Conservation (phyloP, 2,329 filamentous ascomycete genomes). For the Apiospora malaysiana region DNA sequence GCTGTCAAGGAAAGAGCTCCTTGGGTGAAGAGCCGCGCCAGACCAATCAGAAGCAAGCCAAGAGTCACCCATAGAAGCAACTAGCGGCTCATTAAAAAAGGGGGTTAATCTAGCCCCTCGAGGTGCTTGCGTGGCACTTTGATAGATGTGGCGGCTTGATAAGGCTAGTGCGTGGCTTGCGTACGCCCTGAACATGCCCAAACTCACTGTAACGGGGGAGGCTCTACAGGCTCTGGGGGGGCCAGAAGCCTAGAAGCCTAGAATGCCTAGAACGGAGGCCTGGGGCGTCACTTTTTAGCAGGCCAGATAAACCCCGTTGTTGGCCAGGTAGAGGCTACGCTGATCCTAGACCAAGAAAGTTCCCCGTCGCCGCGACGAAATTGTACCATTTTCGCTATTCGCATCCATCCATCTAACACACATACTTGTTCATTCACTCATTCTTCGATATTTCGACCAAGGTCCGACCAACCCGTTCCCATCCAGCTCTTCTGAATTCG, state of each 20-base stretch:
- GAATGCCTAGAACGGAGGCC: neutral
- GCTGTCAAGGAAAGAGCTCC: neutral
- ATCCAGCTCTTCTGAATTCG: neutral
- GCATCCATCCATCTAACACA: neutral
- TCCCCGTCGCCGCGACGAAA: neutral
- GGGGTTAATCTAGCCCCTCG: neutral
- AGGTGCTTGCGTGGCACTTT: constrained; percentile 17
- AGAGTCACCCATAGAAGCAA: neutral
- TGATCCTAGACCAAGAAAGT: constrained; percentile 13
- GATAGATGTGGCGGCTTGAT: constrained; percentile 4
- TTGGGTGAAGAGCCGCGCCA: neutral
- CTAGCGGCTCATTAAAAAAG: constrained; percentile 10
- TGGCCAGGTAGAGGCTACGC: constrained; percentile 7
- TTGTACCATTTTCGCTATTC: constrained; percentile 10
- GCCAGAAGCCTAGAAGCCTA: neutral
- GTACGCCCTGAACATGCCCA: neutral
- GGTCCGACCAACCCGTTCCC: neutral
- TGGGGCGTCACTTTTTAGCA: neutral
- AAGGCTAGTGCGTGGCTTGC: neutral
- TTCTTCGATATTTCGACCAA: neutral
- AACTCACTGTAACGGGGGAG: neutral
- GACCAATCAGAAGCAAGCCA: constrained; percentile 3
- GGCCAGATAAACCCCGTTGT: constrained; percentile 3
- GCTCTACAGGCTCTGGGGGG: neutral
- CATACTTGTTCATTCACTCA: constrained; percentile 5